Conservation (phyloP, 805 yeast species). For the Wickerhamiella azyma region DNA sequence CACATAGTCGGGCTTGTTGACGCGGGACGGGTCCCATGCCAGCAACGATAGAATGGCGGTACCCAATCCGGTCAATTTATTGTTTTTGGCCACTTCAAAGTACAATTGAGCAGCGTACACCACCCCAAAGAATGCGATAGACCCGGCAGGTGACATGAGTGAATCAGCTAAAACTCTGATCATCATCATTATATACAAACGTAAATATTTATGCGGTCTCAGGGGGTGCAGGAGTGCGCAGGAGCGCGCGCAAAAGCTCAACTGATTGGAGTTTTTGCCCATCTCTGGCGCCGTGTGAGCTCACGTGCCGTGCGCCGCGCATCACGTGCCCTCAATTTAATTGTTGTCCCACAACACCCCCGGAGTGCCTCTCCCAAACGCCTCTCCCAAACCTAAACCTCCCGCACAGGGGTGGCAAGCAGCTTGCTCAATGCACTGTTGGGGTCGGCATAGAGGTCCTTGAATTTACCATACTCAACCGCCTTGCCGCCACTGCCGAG, state of each 20-base stretch:
- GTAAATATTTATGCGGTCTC: too few species aligned
- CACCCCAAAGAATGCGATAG: constrained; percentile 1
- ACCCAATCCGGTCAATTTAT: not conserved
- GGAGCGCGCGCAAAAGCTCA: too few species aligned
- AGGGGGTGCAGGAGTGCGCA: too few species aligned
- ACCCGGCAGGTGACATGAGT: not conserved
- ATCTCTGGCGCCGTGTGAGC: too few species aligned
- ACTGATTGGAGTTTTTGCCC: too few species aligned
- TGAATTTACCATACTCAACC: constrained; percentile 55
- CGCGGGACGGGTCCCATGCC: constrained; percentile 6
- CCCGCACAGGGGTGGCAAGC: constrained; percentile 14
- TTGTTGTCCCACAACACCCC: too few species aligned
- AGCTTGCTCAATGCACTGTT: constrained; percentile 34
- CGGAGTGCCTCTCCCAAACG: too few species aligned
- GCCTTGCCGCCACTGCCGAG: constrained; percentile 60
- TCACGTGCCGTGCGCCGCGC: too few species aligned
- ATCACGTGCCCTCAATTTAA: too few species aligned
- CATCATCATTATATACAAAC: not conserved
- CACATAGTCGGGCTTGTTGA: constrained; percentile 1
- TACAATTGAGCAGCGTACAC: not conserved
- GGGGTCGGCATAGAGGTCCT: constrained; percentile 35
- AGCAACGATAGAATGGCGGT: not conserved
- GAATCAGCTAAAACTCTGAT: not conserved
- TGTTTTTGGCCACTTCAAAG: not conserved
- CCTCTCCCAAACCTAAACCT: too few species aligned